These are phyloP conservation scores for Nannochloropsis oceanica DNA, from an alignment of 108 stramenopile species.

Conservation along the genomic window DNA sequence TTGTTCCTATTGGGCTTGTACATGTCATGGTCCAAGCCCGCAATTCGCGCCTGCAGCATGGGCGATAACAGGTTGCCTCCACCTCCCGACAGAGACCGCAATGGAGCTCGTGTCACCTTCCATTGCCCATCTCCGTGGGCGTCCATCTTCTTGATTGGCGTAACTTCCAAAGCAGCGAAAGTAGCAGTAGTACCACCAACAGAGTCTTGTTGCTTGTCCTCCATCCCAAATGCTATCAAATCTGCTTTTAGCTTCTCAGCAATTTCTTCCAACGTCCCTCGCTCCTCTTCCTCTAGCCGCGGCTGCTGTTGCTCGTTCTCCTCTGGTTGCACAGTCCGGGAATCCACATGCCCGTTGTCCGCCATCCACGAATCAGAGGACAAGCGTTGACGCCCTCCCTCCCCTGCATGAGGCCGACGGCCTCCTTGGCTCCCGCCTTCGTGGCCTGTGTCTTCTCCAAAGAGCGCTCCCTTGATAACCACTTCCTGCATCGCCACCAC, in stretches of 20 bases:
- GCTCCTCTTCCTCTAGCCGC: not conserved
- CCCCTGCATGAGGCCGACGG: not conserved
- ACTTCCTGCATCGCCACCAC: not conserved
- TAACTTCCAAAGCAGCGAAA: not conserved
- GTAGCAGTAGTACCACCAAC: not conserved
- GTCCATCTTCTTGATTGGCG: not conserved
- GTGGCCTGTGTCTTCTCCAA: not conserved
- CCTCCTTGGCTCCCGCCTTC: not conserved
- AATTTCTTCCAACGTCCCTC: not conserved
- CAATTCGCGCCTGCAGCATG: not conserved
- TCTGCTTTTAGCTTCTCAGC: not conserved
- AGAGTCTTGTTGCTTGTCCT: not conserved
- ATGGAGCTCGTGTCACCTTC: not conserved
- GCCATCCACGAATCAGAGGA: not conserved
- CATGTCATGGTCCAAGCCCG: not conserved
- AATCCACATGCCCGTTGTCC: not conserved
- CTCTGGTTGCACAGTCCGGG: not conserved
- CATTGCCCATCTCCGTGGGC: not conserved
- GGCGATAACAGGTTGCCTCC: not conserved
- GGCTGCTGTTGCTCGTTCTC: not conserved
- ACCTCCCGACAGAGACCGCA: not conserved
- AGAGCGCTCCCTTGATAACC: not conserved
- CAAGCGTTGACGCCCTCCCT: not conserved
- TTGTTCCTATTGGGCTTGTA: not conserved
- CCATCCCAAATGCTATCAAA: not conserved